phyloP scores from a whole-genome alignment of 2,329 filamentous ascomycete genomes.

The Aureobasidium sp. region DNA sequence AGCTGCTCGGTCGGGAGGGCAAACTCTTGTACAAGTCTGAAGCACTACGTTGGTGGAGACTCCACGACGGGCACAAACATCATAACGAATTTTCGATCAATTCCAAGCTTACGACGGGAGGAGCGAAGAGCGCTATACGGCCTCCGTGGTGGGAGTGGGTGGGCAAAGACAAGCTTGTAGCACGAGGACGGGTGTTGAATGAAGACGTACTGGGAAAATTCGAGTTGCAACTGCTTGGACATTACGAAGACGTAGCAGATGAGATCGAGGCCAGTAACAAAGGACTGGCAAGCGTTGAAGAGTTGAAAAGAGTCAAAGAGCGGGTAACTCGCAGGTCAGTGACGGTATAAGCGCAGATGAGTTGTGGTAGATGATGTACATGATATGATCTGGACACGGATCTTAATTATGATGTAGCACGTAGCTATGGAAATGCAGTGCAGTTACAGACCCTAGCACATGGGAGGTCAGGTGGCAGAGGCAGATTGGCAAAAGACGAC shows the following conservation, averaged over 20 bases:
- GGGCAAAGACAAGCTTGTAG: conserved; percentile 3
- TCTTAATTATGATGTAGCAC: no score
- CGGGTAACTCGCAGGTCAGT: conserved; percentile 8
- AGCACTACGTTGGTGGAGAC: conserved; percentile 25
- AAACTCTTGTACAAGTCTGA: conserved; percentile 18
- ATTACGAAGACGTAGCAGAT: conserved; percentile 13
- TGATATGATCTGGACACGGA: neutral
- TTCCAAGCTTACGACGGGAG: neutral
- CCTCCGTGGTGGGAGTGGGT: conserved; percentile 16
- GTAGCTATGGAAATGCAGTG: no score
- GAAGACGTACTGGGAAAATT: conserved; percentile 18
- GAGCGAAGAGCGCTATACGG: neutral
- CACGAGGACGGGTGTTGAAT: neutral
- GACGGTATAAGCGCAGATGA: neutral
- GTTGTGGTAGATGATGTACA: neutral
- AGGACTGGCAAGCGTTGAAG: conserved; percentile 12
- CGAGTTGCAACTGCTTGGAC: conserved; percentile 17
- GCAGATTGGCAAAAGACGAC: neutral
- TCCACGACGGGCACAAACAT: conserved; percentile 25
- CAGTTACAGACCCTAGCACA: no score
- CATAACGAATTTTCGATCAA: conserved; percentile 18
- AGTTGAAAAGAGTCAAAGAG: conserved; percentile 10
- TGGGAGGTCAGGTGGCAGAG: neutral
- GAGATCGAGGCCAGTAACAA: conserved; percentile 17
- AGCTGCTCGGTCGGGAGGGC: conserved; percentile 14